phyloP scores from a whole-genome alignment of 2,329 filamentous ascomycete species.

The Alternaria panax region DNA sequence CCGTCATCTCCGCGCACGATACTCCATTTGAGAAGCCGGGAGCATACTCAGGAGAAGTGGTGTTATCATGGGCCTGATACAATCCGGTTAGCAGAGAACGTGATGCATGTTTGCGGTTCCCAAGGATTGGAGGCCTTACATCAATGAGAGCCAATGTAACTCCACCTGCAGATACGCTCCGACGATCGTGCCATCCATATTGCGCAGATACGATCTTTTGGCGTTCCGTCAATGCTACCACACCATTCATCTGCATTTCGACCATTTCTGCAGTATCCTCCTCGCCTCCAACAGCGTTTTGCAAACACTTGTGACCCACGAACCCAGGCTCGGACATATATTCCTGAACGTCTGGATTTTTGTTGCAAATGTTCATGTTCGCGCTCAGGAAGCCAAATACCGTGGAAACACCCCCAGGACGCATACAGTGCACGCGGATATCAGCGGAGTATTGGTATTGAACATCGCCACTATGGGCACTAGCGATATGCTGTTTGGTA shows the following conservation, averaged over 20 bases:
- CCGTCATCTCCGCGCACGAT: slow-evolving; percentile 49
- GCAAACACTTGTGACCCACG: background rate
- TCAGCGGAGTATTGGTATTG: background rate
- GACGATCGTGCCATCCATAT: background rate
- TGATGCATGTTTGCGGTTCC: background rate
- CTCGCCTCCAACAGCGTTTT: background rate
- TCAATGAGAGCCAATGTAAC: background rate
- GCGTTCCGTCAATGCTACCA: background rate
- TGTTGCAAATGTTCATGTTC: background rate
- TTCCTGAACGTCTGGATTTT: background rate
- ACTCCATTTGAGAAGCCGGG: slow-evolving; percentile 52
- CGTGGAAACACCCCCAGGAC: background rate
- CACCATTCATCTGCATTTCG: background rate
- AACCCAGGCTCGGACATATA: background rate
- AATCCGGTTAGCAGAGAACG: background rate
- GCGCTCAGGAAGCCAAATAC: background rate
- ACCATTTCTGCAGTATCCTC: background rate
- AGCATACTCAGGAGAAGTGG: slow-evolving; percentile 43
- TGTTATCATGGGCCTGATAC: slow-evolving; percentile 29
- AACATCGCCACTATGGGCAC: background rate
- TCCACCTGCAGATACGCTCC: background rate
- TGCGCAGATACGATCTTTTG: slow-evolving; percentile 1
- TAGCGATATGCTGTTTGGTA: background rate
- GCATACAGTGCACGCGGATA: background rate
- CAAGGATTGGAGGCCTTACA: background rate